Percentiles rank a stretch among this genome's conserved stretches.
Evolutionary conservation across 2,329 filamentous ascomycete species (phyloP).

Genomic region (Annulohypoxylon truncatum): DNA sequence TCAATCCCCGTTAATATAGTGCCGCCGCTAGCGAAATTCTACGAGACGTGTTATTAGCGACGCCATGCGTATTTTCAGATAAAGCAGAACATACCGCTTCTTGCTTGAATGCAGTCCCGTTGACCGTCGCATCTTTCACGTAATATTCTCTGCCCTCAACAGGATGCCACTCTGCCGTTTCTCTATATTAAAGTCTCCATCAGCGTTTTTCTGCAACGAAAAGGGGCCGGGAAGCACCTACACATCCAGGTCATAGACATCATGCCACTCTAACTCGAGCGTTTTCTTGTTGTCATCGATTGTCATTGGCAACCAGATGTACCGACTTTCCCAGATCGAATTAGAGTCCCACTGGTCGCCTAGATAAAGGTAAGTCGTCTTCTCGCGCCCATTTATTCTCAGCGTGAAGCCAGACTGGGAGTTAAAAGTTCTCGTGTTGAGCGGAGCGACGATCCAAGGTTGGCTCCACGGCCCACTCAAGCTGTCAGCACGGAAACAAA

Average conservation of each 20-base stretch:
- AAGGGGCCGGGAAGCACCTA: slow-evolving; percentile 43
- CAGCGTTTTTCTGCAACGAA: background rate
- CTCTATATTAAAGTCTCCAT: slow-evolving; percentile 39
- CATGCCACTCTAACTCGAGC: slow-evolving; percentile 63
- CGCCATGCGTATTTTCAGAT: background rate
- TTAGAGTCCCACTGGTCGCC: slow-evolving; percentile 67
- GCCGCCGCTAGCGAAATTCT: slow-evolving; percentile 60
- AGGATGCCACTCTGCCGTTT: slow-evolving; percentile 60
- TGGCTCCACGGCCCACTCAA: slow-evolving; percentile 65
- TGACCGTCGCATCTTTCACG: slow-evolving; percentile 57
- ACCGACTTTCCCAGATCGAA: slow-evolving; percentile 66
- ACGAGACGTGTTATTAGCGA: slow-evolving; percentile 30
- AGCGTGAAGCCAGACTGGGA: slow-evolving; percentile 64
- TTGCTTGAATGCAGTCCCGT: slow-evolving; percentile 63
- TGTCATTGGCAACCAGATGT: slow-evolving; percentile 66
- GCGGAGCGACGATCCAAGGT: slow-evolving; percentile 62
- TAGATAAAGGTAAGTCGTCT: slow-evolving; percentile 63
- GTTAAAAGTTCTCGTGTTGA: slow-evolving; percentile 64
- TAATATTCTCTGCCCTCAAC: slow-evolving; percentile 62
- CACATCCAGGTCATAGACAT: slow-evolving; percentile 67
- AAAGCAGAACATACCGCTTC: slow-evolving; percentile 54
- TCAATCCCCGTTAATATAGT: slow-evolving; percentile 64
- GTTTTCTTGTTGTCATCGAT: slow-evolving; percentile 65
- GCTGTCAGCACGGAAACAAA: slow-evolving; percentile 65
- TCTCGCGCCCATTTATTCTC: slow-evolving; percentile 59